Conservation (phyloP, 176 grass and related monocot species). For the Bonia amplexicaulis region DNA sequence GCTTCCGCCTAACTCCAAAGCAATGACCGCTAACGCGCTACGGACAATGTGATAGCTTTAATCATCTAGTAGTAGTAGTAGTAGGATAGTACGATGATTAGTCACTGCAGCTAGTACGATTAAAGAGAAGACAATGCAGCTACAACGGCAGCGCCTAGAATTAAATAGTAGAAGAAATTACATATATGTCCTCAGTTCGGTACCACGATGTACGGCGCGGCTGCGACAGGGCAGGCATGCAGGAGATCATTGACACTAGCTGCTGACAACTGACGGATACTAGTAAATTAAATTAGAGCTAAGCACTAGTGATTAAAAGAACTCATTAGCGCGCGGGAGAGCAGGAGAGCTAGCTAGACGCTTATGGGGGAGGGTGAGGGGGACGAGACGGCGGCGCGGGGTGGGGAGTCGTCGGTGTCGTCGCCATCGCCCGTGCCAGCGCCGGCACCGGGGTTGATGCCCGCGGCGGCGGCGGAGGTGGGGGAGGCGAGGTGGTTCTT, state of each 20-base stretch:
- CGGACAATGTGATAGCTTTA: neutral
- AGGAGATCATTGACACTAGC: neutral
- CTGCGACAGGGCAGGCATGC: slow-evolving; percentile 19
- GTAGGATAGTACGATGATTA: slow-evolving; percentile 24
- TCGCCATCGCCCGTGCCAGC: neutral
- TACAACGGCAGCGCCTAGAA: neutral
- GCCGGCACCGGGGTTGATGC: neutral
- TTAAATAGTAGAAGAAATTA: neutral
- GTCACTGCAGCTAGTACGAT: slow-evolving; percentile 1
- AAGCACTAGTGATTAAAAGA: slow-evolving; percentile 1
- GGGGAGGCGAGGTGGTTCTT: slow-evolving; percentile 65
- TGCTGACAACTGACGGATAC: neutral
- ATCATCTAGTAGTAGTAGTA: neutral
- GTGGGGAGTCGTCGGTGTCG: slow-evolving; percentile 54
- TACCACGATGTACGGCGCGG: slow-evolving; percentile 18
- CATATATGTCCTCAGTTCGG: neutral
- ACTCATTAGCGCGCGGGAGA: neutral
- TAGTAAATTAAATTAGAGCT: slow-evolving; percentile 27
- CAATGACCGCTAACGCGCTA: neutral
- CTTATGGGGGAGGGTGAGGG: slow-evolving; percentile 46
- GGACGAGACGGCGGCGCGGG: slow-evolving; percentile 46
- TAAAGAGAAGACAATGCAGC: neutral
- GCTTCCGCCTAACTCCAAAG: neutral
- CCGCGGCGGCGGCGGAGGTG: neutral
- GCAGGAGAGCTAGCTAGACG: slow-evolving; percentile 5